Base-by-base conservation (phyloP, 1,284 basidiomycete species). In the Vanrija humicola region DNA sequence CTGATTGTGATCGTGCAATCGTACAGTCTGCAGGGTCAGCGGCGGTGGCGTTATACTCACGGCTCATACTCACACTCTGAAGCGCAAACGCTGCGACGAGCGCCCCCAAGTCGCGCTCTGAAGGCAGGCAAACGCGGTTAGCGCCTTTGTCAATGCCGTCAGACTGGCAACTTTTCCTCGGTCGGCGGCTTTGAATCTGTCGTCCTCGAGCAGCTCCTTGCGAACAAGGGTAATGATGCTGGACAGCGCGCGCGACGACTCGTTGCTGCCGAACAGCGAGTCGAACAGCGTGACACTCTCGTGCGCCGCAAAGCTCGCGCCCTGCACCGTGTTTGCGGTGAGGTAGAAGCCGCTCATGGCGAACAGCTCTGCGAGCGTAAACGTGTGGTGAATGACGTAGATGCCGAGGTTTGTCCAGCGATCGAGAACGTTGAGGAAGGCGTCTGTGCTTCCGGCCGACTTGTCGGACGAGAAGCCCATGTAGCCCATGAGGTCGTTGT, bases 331-430 rank as follows among this genome's bases (percentile, higher is more conserved):
- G 38, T 70, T 72, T 18, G 71, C 64, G 0, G 77, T 77, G 48
- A 81, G 72, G 63, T 77, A 77, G 64, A 81, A 79, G 6, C 78
- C 76, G 26, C 78, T 75, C 77, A 81, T 79, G 44, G 79, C 66
- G 58, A 81, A 80, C 26, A 82, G 74, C 58, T 82, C 80, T 19
- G 78, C 78, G 43, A 82, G 68, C 12, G 79, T 80, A 61, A 81
- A 79, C 2, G 77, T 75, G 62, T 80, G 79, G 55, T 80, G 79
- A 16, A 78, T 75, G 48, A 80, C 54, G 58, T 81, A 80, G 57
- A 81, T 77, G n/a, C 80, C 80, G 1, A 80, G 67, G 50, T 79
- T 79, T n/a, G 80, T 80, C 62, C 80, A 81, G 48, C 75, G 72
- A 64, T 80, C 79, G 38, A 81, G 69, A 3, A 80, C 65, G 46